These are phyloP conservation scores for Trypanosoma lewisi DNA, from an alignment of 208 protist species.

Conservation along the genomic window DNA sequence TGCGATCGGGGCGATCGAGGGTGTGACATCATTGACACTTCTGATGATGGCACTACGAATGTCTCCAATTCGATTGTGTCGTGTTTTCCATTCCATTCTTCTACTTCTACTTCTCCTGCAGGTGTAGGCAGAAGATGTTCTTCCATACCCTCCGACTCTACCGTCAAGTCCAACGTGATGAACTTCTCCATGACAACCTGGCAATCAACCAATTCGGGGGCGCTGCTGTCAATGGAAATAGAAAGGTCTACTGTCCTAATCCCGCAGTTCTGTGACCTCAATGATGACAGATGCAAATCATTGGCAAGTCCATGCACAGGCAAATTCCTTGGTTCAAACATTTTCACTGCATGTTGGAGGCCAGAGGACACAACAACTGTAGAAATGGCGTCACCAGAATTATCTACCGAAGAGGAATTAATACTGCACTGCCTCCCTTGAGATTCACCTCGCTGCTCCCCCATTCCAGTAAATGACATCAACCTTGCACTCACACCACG, in stretches of 20 bases:
- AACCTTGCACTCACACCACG: not conserved
- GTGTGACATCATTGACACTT: not conserved
- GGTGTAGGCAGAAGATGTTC: not conserved
- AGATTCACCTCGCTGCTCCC: not conserved
- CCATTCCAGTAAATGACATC: not conserved
- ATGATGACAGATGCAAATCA: not conserved
- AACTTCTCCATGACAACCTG: conserved; percentile 12
- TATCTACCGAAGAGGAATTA: not conserved
- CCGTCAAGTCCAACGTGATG: conserved; percentile 7
- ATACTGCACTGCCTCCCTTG: not conserved
- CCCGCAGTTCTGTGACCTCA: not conserved
- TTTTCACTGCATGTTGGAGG: not conserved
- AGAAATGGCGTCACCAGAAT: not conserved
- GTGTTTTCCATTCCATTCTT: not conserved
- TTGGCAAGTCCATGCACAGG: not conserved
- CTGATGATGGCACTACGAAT: not conserved
- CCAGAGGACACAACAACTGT: not conserved
- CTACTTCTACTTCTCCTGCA: no score
- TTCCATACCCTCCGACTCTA: conserved; percentile 2
- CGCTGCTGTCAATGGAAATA: conserved; percentile 1
- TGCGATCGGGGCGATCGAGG: not conserved
- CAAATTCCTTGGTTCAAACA: not conserved
- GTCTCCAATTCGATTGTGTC: not conserved
- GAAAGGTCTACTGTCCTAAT: not conserved
- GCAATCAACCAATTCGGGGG: conserved; percentile 14